Conservation (phyloP, 2,329 filamentous ascomycete species). For the Pyrenophora teres region DNA sequence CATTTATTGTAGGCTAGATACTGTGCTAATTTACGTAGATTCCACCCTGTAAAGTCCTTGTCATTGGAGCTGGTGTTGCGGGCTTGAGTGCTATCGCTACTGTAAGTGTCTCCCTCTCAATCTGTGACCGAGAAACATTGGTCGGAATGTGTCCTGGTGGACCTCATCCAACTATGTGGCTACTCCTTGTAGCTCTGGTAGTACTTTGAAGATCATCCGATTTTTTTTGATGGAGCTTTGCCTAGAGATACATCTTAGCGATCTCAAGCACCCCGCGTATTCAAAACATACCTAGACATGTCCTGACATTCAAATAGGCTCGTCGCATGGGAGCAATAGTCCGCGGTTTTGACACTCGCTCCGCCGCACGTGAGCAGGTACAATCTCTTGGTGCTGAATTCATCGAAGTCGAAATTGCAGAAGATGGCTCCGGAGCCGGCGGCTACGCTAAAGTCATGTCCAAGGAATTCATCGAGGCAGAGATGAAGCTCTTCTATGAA, state of each 20-base stretch:
- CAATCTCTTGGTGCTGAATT: constrained; percentile 90
- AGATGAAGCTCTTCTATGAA: constrained; percentile 90
- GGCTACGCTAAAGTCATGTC: constrained; percentile 95
- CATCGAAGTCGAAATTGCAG: constrained; percentile 81
- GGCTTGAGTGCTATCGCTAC: constrained; percentile 88
- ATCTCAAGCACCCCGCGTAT: too few species aligned
- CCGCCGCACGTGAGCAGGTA: constrained; percentile 86
- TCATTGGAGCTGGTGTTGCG: constrained; percentile 89
- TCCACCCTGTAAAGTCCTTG: constrained; percentile 84
- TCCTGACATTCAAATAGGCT: constrained; percentile 53
- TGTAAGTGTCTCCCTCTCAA: constrained; percentile 44
- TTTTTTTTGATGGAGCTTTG: too few species aligned
- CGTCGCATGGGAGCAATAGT: constrained; percentile 87
- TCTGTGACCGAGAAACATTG: neutral
- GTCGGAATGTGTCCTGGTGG: neutral
- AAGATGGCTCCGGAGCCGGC: constrained; percentile 82
- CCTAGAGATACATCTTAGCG: too few species aligned
- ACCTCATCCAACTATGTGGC: too few species aligned
- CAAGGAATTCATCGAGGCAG: constrained; percentile 87
- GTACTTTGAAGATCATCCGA: too few species aligned
- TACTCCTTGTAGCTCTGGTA: neutral
- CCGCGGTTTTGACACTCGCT: constrained; percentile 85
- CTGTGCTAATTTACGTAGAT: constrained; percentile 61
- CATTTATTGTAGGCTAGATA: neutral
- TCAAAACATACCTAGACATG: too few species aligned